Evolutionary conservation across 768 basidiomycete species (phyloP).

Genomic region (Boletales sp.): DNA sequence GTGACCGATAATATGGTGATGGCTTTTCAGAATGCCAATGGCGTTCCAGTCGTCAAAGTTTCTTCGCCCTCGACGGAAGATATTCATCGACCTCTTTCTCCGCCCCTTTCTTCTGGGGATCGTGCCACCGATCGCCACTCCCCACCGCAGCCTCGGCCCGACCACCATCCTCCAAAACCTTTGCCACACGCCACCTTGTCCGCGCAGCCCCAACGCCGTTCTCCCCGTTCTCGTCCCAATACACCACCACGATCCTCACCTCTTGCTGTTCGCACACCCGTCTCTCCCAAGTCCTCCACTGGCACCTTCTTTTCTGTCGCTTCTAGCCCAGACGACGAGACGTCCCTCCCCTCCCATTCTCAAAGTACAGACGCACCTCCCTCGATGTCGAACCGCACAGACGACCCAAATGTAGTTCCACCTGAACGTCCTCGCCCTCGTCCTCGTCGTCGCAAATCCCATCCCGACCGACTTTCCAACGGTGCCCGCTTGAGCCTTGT

Average conservation of each 20-base stretch:
- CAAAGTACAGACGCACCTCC: neutral
- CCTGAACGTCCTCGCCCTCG: constrained; percentile 11
- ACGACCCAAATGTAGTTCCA: neutral
- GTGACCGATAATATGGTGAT: constrained; percentile 10
- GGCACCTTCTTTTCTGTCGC: constrained; percentile 23
- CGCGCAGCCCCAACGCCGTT: constrained; percentile 1
- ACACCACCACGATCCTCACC: constrained; percentile 15
- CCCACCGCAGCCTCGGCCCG: constrained; percentile 5
- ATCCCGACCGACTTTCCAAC: constrained; percentile 22
- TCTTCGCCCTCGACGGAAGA: constrained; percentile 12
- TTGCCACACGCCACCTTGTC: constrained; percentile 1
- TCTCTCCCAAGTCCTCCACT: constrained; percentile 28
- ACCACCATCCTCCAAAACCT: neutral
- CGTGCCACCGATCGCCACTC: neutral
- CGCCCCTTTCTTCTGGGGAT: neutral
- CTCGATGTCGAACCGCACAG: neutral
- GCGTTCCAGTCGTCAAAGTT: constrained; percentile 11
- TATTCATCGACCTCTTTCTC: neutral
- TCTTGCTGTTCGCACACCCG: constrained; percentile 5
- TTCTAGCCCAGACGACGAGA: constrained; percentile 18
- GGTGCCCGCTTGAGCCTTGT: constrained; percentile 23
- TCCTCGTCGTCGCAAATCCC: constrained; percentile 21
- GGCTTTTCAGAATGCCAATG: neutral
- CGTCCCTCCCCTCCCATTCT: neutral
- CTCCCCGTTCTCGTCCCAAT: constrained; percentile 17